phyloP scores from a whole-genome alignment of 495 filamentous ascomycete species.

The Podospora conica region DNA sequence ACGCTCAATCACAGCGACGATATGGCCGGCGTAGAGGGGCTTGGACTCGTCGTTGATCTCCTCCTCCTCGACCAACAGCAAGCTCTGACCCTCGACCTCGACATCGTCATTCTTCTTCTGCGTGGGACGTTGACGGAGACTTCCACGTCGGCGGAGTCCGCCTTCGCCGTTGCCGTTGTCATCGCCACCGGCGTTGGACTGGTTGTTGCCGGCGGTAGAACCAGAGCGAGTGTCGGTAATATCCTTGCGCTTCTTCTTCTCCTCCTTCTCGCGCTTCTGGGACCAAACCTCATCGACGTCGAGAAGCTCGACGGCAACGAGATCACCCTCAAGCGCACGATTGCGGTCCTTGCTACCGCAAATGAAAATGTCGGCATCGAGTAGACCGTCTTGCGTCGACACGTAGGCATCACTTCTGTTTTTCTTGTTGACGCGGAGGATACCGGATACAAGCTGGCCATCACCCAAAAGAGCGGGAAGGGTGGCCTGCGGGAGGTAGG shows the following conservation, averaged over 20 bases:
- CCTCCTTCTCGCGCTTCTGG: conserved; percentile 97
- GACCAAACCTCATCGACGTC: conserved; percentile 98
- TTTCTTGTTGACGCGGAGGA: conserved; percentile 98
- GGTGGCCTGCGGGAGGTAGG: conserved; percentile 92
- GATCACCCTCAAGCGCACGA: conserved; percentile 88
- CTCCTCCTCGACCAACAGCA: conserved; percentile 94
- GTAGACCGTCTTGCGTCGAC: conserved; percentile 72
- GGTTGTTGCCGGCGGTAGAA: conserved; percentile 63
- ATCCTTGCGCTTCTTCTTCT: conserved; percentile 99
- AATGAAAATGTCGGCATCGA: conserved; percentile 98
- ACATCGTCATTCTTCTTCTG: conserved; percentile 99
- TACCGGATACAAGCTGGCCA: conserved; percentile 90
- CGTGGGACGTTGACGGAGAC: conserved; percentile 90
- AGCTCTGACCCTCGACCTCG: conserved; percentile 95
- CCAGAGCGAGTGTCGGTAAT: conserved; percentile 83
- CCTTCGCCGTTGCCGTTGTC: conserved; percentile 67
- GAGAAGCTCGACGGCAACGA: conserved; percentile 91
- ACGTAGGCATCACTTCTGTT: conserved; percentile 98
- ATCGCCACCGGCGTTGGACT: conserved; percentile 58
- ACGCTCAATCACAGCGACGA: conserved; percentile 95
- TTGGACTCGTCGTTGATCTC: conserved; percentile 98
- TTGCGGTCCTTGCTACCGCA: conserved; percentile 98
- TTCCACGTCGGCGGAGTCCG: conserved; percentile 84
- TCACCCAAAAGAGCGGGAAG: conserved; percentile 85
- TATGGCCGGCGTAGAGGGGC: conserved; percentile 91